Conservation (phyloP, 345 rosid species). For the Eucalyptus rudis region DNA sequence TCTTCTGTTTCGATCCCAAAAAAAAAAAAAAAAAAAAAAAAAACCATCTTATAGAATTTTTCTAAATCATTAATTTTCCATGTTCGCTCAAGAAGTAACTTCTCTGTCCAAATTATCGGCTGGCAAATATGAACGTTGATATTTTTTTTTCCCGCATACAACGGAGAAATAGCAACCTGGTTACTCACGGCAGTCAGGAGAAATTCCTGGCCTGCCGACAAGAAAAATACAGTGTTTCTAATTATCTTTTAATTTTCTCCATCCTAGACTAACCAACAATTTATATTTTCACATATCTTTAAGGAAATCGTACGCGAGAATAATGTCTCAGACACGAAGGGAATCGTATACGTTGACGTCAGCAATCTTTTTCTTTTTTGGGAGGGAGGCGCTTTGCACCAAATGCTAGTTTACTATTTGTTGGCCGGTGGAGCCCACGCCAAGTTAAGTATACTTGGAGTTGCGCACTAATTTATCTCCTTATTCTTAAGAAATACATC, state of each 20-base stretch:
- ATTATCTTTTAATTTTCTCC: not conserved
- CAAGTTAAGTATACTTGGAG: not conserved
- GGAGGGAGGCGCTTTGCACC: not conserved
- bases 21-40: too few relatives aligned
- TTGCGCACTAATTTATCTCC: not conserved
- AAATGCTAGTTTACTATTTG: not conserved
- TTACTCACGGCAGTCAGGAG: accelerated
- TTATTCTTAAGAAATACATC: not conserved
- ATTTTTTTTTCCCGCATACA: accelerated
- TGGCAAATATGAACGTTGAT: not conserved
- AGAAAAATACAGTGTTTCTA: not conserved
- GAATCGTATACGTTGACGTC: not conserved
- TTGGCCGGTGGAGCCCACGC: not conserved
- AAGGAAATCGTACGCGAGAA: not conserved
- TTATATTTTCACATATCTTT: not conserved
- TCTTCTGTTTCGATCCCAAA: too few relatives aligned
- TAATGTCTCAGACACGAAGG: not conserved
- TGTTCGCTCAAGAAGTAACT: accelerated
- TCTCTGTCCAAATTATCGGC: accelerated
- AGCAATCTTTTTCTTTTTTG: too few relatives aligned
- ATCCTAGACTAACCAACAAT: not conserved
- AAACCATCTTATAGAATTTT: not conserved
- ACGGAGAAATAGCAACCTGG: not conserved
- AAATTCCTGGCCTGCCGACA: not conserved
- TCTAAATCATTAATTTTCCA: not conserved